Evolutionary conservation across 352 stramenopile genomes (phyloP).

Genomic region (Pythium scleroteichum): DNA sequence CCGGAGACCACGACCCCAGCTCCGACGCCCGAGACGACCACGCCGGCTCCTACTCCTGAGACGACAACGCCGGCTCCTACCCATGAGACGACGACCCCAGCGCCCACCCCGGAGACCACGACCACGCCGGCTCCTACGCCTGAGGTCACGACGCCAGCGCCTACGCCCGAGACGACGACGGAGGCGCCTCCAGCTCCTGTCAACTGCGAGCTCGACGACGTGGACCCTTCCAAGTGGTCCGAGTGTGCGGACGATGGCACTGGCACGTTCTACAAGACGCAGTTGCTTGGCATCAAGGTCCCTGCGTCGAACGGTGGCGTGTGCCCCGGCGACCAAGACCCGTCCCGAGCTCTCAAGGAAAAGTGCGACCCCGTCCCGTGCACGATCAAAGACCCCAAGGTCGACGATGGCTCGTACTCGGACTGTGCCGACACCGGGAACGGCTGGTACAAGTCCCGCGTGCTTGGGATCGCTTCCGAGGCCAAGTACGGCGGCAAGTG

Average conservation of each 20-base stretch:
- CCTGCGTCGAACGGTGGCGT: neutral
- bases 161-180: neutral
- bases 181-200: neutral
- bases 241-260: neutral
- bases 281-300: conserved; percentile 1
- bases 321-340: neutral
- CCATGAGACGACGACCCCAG: no score
- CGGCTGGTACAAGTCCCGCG: neutral
- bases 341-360: neutral
- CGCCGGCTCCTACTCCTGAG: neutral
- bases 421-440: neutral
- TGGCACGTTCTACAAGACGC: conserved; percentile 5
- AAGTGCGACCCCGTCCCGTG: neutral
- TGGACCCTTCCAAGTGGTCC: neutral
- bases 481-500: no score
- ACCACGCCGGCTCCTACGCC: no score
- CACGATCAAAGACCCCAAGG: neutral
- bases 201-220: neutral
- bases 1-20: neutral
- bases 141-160: no score
- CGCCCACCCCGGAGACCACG: no score
- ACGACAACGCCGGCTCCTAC: no score
- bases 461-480: neutral
- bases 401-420: neutral
- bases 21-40: neutral